A percentile compares a stretch with the other conserved stretches of the same genome.
Conservation (phyloP, 768 basidiomycete genomes). For the Xanthoconium purpureum region DNA sequence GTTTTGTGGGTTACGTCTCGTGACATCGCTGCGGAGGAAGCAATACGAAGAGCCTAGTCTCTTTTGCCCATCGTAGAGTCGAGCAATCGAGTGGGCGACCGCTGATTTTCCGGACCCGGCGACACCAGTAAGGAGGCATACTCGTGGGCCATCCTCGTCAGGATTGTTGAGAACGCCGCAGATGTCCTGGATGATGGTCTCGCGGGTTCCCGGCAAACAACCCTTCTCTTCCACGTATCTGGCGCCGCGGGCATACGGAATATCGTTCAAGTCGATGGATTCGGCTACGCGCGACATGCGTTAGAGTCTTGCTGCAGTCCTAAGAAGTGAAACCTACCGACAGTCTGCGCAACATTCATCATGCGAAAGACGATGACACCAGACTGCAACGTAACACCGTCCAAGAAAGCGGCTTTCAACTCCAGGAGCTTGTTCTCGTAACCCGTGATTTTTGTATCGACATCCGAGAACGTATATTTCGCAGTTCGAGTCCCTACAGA, state of each 20-base stretch:
- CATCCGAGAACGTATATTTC: constrained; percentile 16
- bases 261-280: constrained; percentile 16
- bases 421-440: constrained; percentile 21
- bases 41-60: constrained; percentile 34
- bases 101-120: constrained; percentile 33
- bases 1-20: constrained; percentile 21
- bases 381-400: constrained; percentile 13
- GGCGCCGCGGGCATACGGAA: constrained; percentile 24
- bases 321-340: neutral
- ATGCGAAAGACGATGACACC: constrained; percentile 20
- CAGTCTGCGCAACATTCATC: constrained; percentile 12
- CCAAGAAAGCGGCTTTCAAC: constrained; percentile 15
- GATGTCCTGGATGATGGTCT: constrained; percentile 14
- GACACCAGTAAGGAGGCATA: constrained; percentile 29
- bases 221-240: constrained; percentile 21
- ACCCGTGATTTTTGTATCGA: constrained; percentile 15
- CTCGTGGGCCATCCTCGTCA: constrained; percentile 11
- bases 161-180: constrained; percentile 16
- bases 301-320: neutral
- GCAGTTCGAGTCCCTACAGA: constrained; percentile 12
- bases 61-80: constrained; percentile 21
- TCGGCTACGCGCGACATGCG: constrained; percentile 1
- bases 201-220: constrained; percentile 21
- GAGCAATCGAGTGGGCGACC: constrained; percentile 31
- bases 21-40: constrained; percentile 19